These are phyloP conservation scores for Limonium bicolor DNA, from an alignment of 148 eudicot species.

Conservation along the genomic window DNA sequence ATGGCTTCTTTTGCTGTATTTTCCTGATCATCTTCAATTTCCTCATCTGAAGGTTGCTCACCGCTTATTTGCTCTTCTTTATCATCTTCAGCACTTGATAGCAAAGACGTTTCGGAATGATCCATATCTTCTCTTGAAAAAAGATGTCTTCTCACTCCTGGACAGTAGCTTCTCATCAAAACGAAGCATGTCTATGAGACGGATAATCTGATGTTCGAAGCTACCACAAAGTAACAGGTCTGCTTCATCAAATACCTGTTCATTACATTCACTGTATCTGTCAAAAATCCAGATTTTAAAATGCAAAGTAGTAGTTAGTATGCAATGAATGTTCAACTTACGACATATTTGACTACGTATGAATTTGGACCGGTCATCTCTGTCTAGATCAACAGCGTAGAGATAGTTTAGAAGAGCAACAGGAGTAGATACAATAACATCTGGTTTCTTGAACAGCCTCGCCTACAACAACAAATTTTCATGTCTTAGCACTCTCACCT, in stretches of 20 bases:
- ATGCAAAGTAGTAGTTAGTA: background rate
- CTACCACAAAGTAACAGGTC: constrained; percentile 89
- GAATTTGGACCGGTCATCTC: constrained; percentile 39
- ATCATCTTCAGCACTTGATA: constrained; percentile 19
- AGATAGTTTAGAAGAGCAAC: constrained; percentile 83
- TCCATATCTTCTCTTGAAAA: constrained; percentile 12
- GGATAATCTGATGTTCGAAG: constrained; percentile 79
- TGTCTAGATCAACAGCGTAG: constrained; percentile 59
- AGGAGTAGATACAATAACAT: constrained; percentile 78
- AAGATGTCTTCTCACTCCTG: constrained; percentile 17
- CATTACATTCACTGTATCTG: constrained; percentile 3
- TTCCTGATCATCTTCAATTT: constrained; percentile 13
- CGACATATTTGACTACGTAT: constrained; percentile 75
- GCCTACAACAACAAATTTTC: constrained; percentile 46
- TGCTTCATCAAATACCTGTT: constrained; percentile 95
- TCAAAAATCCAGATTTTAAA: background rate
- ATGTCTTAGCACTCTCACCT: no score
- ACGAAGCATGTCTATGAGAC: constrained; percentile 82
- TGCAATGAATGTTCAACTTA: constrained; percentile 12
- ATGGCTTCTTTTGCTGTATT: constrained; percentile 8
- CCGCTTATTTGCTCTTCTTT: constrained; percentile 13
- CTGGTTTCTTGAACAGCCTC: constrained; percentile 63
- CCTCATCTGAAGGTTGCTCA: constrained; percentile 20
- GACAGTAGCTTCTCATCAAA: constrained; percentile 84
- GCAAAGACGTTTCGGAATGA: constrained; percentile 15